Evolutionary conservation across 805 yeast species (phyloP), one percentile per base, ranked within the genome.

Genomic region (Zygosaccharomyces rouxii): DNA sequence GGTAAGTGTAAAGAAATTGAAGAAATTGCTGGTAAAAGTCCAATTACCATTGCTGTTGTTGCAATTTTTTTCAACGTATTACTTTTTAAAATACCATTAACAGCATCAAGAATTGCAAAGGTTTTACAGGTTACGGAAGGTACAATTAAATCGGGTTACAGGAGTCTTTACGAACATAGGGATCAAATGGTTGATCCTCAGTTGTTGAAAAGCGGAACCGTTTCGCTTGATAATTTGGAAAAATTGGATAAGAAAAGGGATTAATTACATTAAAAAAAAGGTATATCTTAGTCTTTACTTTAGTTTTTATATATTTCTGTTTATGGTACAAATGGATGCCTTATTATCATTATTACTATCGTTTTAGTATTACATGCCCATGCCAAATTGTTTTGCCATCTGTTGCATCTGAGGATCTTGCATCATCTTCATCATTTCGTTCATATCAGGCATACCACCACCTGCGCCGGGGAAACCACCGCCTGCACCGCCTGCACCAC

Each of bases 101-200:
- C 86, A 3, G 90, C 96, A 0, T 71, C 85, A 1, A 85, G 80
- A 60, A 90, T 94, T 48, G 87, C 95, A 11, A 96, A 89, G 57
- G 86, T 86, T 59, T 80, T 97, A n/a, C 98, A 97, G 57, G 98
- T 94, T 18, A 86, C 96, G 59, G 99, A 94, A 65, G 97, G 98
- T 56, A 94, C 99, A 1, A 90, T 94, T 59, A 89, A 94, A 67
- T 87, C 97, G 1, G 83, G 94, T 38, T 94, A 89, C 64, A 86
- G 86, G 66, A 83, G 83, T 38, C 72, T 94, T 68, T 84, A 79
- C 62, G 89, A 86, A 53, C 88, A 85, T 52, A 79, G 78, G 58
- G 82, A 79, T 26, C 74, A 77, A 57, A 75, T 89, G 42, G 77
- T 89, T 5, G 69, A 65, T 44, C 68, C 68, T 21, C 64, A 65